These are phyloP conservation scores for Fusarium irregulare DNA, from an alignment of 2,329 filamentous ascomycete genomes.

Conservation along the genomic window DNA sequence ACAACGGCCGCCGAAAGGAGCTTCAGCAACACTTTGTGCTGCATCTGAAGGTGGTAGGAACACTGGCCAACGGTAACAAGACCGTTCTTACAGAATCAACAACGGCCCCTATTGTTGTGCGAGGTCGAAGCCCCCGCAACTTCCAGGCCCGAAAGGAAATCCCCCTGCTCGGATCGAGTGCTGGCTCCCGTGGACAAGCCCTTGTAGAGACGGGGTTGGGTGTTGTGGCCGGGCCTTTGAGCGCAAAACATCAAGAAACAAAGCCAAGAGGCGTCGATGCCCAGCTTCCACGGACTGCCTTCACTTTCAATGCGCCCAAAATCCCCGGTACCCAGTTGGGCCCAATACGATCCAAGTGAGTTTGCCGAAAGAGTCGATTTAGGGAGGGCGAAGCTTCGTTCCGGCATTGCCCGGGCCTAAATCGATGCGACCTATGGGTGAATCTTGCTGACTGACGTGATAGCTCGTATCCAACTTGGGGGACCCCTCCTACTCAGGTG, in stretches of 20 bases:
- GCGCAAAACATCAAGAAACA: constrained; percentile 65
- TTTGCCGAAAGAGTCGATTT: constrained; percentile 32
- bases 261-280: constrained; percentile 64
- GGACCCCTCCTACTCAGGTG: constrained; percentile 54
- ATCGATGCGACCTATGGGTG: background rate
- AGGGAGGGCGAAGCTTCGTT: background rate
- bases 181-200: constrained; percentile 81
- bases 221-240: constrained; percentile 68
- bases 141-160: constrained; percentile 96
- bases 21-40: constrained; percentile 96
- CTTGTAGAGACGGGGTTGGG: constrained; percentile 72
- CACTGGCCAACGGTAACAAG: constrained; percentile 84
- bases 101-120: constrained; percentile 92
- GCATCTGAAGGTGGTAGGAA: constrained; percentile 86
- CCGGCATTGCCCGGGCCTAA: background rate
- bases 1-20: constrained; percentile 94
- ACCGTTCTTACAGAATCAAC: constrained; percentile 84
- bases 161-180: constrained; percentile 81
- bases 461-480: constrained; percentile 71
- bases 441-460: constrained; percentile 44
- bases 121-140: constrained; percentile 91
- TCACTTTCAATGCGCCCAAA: constrained; percentile 69
- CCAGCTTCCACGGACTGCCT: constrained; percentile 66
- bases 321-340: constrained; percentile 64
- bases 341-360: constrained; percentile 69